Conservation (phyloP, 768 basidiomycete genomes). For the Lactarius psammicola region DNA sequence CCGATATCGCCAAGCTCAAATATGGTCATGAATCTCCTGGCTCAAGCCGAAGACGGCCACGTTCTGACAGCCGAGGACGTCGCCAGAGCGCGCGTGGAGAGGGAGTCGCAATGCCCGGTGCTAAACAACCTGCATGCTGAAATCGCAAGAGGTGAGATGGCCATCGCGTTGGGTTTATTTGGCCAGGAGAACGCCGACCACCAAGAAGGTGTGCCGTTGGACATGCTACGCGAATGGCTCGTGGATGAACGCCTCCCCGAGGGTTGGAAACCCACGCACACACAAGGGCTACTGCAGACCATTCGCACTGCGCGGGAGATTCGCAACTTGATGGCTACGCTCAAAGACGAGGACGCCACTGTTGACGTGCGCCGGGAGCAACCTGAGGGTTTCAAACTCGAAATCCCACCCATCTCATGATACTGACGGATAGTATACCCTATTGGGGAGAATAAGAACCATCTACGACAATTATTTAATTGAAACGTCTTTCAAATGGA, state of each 20-base stretch:
- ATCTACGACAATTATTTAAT: neutral
- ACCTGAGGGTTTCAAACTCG: neutral
- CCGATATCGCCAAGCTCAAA: constrained; percentile 39
- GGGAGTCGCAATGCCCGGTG: constrained; percentile 39
- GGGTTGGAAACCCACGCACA: constrained; percentile 42
- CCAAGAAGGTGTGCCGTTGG: constrained; percentile 11
- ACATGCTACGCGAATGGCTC: constrained; percentile 44
- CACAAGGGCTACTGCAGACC: constrained; percentile 19
- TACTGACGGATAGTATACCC: neutral
- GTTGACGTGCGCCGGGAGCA: neutral
- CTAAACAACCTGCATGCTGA: constrained; percentile 48
- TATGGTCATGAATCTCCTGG: constrained; percentile 38
- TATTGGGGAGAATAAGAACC: neutral
- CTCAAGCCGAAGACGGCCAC: constrained; percentile 30
- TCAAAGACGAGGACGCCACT: neutral
- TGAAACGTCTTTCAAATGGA: neutral
- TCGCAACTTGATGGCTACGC: neutral
- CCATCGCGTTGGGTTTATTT: constrained; percentile 40
- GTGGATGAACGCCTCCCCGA: constrained; percentile 58
- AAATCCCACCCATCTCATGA: neutral
- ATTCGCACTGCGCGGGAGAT: constrained; percentile 3
- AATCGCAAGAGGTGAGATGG: constrained; percentile 58
- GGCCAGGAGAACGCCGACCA: constrained; percentile 13
- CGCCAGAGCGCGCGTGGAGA: constrained; percentile 48
- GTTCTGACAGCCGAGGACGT: constrained; percentile 46